Base-by-base conservation (phyloP, 768 basidiomycete species). In the Auricularia heimuer region DNA sequence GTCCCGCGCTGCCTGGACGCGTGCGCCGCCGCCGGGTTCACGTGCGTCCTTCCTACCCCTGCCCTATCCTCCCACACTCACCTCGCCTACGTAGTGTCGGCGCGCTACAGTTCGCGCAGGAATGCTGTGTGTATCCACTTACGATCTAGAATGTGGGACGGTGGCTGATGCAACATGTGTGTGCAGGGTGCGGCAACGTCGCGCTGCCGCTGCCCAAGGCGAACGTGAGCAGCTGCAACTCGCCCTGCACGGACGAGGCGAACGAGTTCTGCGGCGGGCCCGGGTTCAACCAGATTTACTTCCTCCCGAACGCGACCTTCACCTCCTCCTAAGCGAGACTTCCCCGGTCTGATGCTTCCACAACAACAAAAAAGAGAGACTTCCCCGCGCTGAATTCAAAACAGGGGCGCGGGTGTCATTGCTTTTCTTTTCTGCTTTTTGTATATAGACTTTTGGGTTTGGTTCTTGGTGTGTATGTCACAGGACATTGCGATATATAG, bases 201-300 rank as follows among this genome's bases (percentile, higher is more conserved):
- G 56, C 56, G 34, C 56, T 60, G 6, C 56, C 56, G 29, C 24
- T 60, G 16, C 29, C 56, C 24, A 14, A 24, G 16, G 24, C 29
- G 16, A 7, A 60, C 56, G 14, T 29, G 29, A 24, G 16, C 56
- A 60, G 24, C 24, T 60, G 56, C 56, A 60, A 60, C 34, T 60
- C 56, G 24, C 56, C 56, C 4, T 60, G 56, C 56, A 60, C 56
- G 34, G 56, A 60, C 56, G 56, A 60, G 56, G 56, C 56, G 56
- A 60, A 60, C 34, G 8, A 60, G 56, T 60, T 60, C 56, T 60
- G 56, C 29, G 56, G 56, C 29, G 56, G 56, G 14, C 56, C 29
- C 24, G 56, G 56, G 24, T 60, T 33, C 29, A 60, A 60, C 56
- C 56, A 60, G 34, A 24, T 60, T 7, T 60, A 60, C 56, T 60